Evolutionary conservation across 306 rosid species (phyloP).

Genomic region (Castanea crenata): DNA sequence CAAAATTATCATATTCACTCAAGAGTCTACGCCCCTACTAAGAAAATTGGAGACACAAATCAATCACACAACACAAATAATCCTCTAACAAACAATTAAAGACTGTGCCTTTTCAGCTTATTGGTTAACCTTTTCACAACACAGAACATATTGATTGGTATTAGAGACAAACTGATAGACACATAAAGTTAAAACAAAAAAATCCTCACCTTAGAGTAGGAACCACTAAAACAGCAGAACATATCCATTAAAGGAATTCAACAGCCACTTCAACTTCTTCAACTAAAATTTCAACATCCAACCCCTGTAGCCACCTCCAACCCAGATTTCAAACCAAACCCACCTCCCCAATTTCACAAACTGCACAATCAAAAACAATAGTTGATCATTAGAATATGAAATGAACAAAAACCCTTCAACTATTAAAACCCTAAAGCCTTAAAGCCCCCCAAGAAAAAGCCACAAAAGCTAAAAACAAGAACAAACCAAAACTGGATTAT

Average conservation of each 20-base stretch:
- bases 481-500: slow-evolving; percentile 27
- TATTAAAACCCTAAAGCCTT: slow-evolving; percentile 27
- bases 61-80: slow-evolving; percentile 20
- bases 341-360: slow-evolving; percentile 33
- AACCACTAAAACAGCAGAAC: slow-evolving; percentile 66
- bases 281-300: slow-evolving; percentile 43
- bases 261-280: slow-evolving; percentile 28
- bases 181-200: background rate
- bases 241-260: slow-evolving; percentile 55
- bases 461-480: slow-evolving; percentile 20
- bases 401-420: slow-evolving; percentile 9
- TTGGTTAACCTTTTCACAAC: slow-evolving; percentile 6
- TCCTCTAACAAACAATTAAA: slow-evolving; percentile 11
- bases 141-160: slow-evolving; percentile 8
- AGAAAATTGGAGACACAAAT: background rate
- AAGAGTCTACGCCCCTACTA: too few species aligned
- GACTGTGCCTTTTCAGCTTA: slow-evolving; percentile 10
- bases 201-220: slow-evolving; percentile 67
- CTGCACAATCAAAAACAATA: slow-evolving; percentile 33
- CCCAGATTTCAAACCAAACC: slow-evolving; percentile 42
- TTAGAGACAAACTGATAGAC: background rate
- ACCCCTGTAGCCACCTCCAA: slow-evolving; percentile 39
- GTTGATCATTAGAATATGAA: slow-evolving; percentile 14
- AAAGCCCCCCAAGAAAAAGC: slow-evolving; percentile 20
- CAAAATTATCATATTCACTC: background rate